phyloP scores from a whole-genome alignment of 2,329 filamentous ascomycete species.

The Coleophoma crateriformis region DNA sequence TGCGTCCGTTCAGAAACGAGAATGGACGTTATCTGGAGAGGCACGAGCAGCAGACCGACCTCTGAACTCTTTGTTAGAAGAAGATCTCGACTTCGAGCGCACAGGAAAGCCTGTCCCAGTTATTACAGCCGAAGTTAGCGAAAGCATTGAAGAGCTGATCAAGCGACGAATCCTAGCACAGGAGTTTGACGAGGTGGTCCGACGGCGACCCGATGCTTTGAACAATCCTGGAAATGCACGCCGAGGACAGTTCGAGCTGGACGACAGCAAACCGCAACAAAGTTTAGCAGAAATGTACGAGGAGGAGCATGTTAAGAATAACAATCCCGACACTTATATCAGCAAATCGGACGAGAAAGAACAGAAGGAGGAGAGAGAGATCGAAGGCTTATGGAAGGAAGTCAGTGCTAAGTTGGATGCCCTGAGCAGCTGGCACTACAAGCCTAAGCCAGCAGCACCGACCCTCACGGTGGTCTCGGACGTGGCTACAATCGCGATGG shows the following conservation, averaged over 20 bases:
- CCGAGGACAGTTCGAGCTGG: slow-evolving; percentile 65
- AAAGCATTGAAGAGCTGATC: slow-evolving; percentile 88
- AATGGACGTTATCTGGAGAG: slow-evolving; percentile 89
- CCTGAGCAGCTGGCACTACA: slow-evolving; percentile 92
- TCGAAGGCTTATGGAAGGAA: slow-evolving; percentile 77
- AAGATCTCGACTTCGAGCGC: slow-evolving; percentile 94
- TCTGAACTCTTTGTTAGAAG: slow-evolving; percentile 84
- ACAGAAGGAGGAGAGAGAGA: slow-evolving; percentile 75
- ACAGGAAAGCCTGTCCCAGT: slow-evolving; percentile 92
- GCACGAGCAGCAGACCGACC: slow-evolving; percentile 77
- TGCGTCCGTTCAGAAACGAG: slow-evolving; percentile 80
- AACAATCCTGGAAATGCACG: slow-evolving; percentile 54
- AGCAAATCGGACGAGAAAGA: slow-evolving; percentile 79
- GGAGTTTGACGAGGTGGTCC: slow-evolving; percentile 88
- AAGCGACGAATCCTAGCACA: slow-evolving; percentile 85
- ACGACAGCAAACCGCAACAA: slow-evolving; percentile 83
- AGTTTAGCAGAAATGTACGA: slow-evolving; percentile 91
- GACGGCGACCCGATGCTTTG: slow-evolving; percentile 71
- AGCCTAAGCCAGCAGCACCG: slow-evolving; percentile 78
- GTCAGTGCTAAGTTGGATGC: slow-evolving; percentile 78
- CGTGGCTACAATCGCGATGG: slow-evolving; percentile 87
- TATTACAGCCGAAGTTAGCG: slow-evolving; percentile 84
- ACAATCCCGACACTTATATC: slow-evolving; percentile 73
- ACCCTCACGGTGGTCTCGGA: slow-evolving; percentile 82
- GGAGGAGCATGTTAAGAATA: slow-evolving; percentile 76